These are phyloP conservation scores for Tylopilus cervinicoccineus DNA, from an alignment of 768 basidiomycete species.

Conservation along the genomic window DNA sequence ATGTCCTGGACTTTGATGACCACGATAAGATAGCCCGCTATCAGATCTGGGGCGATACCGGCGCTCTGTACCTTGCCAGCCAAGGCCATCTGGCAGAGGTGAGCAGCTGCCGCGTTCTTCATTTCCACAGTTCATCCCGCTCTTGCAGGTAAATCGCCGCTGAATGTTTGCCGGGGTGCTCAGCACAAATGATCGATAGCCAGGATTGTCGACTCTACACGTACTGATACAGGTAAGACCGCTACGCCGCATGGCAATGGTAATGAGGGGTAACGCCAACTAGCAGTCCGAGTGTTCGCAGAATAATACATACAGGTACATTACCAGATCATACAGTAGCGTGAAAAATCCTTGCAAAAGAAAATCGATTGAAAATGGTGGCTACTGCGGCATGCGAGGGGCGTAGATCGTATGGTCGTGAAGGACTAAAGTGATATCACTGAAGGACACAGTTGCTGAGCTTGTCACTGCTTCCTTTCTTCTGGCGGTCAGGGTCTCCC, in stretches of 20 bases:
- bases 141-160: neutral
- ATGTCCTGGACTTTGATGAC: conserved; percentile 58
- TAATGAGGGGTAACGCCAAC: neutral
- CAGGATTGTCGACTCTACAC: neutral
- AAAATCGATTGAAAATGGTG: neutral
- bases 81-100: conserved; percentile 38
- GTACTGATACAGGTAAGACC: conserved; percentile 13
- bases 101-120: neutral
- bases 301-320: conserved; percentile 9
- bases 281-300: conserved; percentile 12
- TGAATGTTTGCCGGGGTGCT: neutral
- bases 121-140: neutral
- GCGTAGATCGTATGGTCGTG: conserved; percentile 1
- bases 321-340: conserved; percentile 18
- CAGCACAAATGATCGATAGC: neutral
- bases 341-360: conserved; percentile 1
- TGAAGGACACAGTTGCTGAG: conserved; percentile 25
- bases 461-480: conserved; percentile 29
- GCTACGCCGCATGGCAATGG: neutral
- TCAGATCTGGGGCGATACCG: conserved; percentile 69
- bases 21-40: conserved; percentile 51
- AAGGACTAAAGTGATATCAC: conserved; percentile 13
- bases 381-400: neutral
- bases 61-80: conserved; percentile 57
- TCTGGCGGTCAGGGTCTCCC: conserved; percentile 20